Evolutionary conservation across 1,284 basidiomycete species (phyloP).

Genomic region (Sanghuangporus baumii): DNA sequence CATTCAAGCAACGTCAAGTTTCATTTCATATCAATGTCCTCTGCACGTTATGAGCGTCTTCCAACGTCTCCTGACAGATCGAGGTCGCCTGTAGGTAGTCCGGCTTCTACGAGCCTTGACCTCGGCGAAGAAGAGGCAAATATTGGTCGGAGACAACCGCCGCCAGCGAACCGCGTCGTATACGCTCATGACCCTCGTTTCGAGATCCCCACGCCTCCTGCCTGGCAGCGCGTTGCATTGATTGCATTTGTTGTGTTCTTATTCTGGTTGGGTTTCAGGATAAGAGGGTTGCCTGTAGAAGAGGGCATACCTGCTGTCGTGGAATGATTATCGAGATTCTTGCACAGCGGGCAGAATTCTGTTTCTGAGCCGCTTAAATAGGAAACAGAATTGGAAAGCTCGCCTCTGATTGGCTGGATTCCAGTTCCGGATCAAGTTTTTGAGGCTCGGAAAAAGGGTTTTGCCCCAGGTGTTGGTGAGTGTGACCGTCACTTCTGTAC

Average conservation of each 20-base stretch:
- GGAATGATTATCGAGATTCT: not conserved
- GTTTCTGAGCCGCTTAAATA: too few relatives aligned
- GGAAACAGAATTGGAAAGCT: too few relatives aligned
- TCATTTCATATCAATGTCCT: slow-evolving; percentile 2
- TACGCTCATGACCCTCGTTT: slow-evolving; percentile 35
- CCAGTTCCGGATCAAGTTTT: too few relatives aligned
- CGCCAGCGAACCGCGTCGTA: slow-evolving; percentile 7
- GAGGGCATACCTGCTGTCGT: slow-evolving; percentile 12
- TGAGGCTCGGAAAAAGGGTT: too few relatives aligned
- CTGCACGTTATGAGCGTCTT: slow-evolving; percentile 15
- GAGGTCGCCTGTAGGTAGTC: not conserved
- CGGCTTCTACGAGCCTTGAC: slow-evolving; percentile 3
- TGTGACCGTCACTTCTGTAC: not conserved
- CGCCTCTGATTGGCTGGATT: too few relatives aligned
- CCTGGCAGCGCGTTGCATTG: slow-evolving; percentile 43
- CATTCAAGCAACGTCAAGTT: not conserved
- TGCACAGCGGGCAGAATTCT: too few relatives aligned
- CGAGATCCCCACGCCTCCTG: slow-evolving; percentile 38
- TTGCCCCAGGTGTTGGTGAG: too few relatives aligned
- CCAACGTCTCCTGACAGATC: slow-evolving; percentile 6
- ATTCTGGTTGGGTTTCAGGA: slow-evolving; percentile 37
- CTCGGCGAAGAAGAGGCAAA: slow-evolving; percentile 11
- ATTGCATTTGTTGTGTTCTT: slow-evolving; percentile 36
- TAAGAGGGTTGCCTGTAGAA: slow-evolving; percentile 23
- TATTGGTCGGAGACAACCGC: not conserved